Evolutionary conservation across 306 rosid genomes (phyloP), one percentile per base, ranked within the genome.

Genomic region (Geum urbanum): DNA sequence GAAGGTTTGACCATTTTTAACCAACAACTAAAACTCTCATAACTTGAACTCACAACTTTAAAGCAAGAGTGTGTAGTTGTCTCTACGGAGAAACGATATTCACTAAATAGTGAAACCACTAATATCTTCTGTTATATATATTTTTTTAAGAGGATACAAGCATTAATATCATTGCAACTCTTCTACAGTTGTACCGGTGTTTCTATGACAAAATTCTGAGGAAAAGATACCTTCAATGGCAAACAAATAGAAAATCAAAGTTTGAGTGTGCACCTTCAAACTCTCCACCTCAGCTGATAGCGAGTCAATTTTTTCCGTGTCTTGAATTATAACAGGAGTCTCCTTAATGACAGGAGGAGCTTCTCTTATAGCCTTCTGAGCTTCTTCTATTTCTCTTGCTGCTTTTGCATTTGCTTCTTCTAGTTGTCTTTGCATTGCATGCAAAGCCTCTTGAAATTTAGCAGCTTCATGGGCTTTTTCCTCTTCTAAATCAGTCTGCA

Each of bases 281-380:
- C 80, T 89, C 69, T 81, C 88, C 70, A 95, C 84, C 83, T 89
- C 99, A 52, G 88, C 83, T 75, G 78, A 75, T 75, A 95, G 85
- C 43, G 95, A 83, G 77, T 86, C 86, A 68, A 95, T 85, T 85
- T 89, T 95, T 82, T 89, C 91, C 22, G 95, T 91, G 81, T 95
- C 99, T 79, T 95, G 88, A 64, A 95, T 58, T 61, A 95, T 66
- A 63, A 95, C 91, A 74, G 97, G 99, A 80, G 99, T 95, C 85
- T 91, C 99, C 91, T 91, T 91, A 71, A 95, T 83, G 45, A 95
- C 92, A 76, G 99, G 99, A 61, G 97, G 99, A 61, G 97, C 97
- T 79, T 95, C 99, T 83, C 89, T 83, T 70, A 91, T 87, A 73
- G 96, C 97, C 76, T 91, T 95, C 74, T 77, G 79, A 71, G 95